A percentile compares a stretch with the other conserved stretches of the same genome.
Conservation (phyloP, 2,329 filamentous ascomycete species). For the Didymella arachidicola region DNA sequence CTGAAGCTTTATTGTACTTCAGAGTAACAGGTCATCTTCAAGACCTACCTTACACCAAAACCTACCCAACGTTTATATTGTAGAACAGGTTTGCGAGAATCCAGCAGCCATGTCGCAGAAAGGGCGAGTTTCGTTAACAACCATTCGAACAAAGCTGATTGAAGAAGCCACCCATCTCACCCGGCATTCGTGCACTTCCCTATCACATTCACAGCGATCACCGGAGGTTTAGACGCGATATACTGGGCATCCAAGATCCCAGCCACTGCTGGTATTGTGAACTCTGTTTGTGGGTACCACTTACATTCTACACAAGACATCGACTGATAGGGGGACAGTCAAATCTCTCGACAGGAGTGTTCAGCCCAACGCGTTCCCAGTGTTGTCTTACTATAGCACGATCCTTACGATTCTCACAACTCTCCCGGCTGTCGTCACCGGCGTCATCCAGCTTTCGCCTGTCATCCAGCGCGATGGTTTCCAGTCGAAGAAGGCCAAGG, state of each 20-base stretch:
- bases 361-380: slow-evolving; percentile 45
- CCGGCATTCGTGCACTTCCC: slow-evolving; percentile 57
- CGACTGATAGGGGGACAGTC: slow-evolving; percentile 25
- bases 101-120: slow-evolving; percentile 13
- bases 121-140: neutral
- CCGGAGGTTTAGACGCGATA: slow-evolving; percentile 54
- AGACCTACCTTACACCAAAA: neutral
- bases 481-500: slow-evolving; percentile 53
- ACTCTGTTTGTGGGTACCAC: slow-evolving; percentile 33
- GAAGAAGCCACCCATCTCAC: slow-evolving; percentile 53
- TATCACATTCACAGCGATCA: slow-evolving; percentile 55
- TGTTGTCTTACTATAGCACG: slow-evolving; percentile 56
- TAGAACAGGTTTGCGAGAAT: neutral
- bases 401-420: slow-evolving; percentile 49
- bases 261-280: slow-evolving; percentile 44
- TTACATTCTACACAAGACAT: neutral
- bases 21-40: neutral
- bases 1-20: slow-evolving; percentile 3
- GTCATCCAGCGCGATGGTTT: slow-evolving; percentile 56
- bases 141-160: neutral
- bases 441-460: slow-evolving; percentile 50
- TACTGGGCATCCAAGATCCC: slow-evolving; percentile 45
- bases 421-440: slow-evolving; percentile 44
- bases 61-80: neutral
- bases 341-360: slow-evolving; percentile 41